Evolutionary conservation across 1,139 yeast species (phyloP).

Genomic region (Wickerhamomyces sp.): DNA sequence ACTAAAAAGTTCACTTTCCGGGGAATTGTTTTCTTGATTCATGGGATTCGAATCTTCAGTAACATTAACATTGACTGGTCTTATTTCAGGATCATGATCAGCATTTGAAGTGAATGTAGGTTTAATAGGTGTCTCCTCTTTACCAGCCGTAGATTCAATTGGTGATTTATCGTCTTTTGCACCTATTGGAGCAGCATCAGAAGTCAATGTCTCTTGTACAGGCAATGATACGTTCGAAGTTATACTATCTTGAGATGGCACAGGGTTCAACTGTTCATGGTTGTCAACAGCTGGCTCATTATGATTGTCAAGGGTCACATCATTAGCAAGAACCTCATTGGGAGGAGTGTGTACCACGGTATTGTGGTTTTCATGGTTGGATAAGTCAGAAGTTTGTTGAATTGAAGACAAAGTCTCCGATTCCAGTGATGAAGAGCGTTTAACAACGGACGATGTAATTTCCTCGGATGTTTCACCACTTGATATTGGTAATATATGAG

Average conservation of each 20-base stretch:
- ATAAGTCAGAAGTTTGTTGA: not conserved
- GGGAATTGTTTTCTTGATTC: no score
- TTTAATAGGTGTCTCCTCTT: no score
- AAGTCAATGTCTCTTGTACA: no score
- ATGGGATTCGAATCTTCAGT: not conserved
- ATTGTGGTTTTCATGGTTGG: not conserved
- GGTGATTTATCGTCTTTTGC: no score
- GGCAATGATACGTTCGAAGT: no score
- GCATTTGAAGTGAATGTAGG: no score
- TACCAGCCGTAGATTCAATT: no score
- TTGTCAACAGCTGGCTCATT: not conserved
- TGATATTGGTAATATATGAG: not conserved
- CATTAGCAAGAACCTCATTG: no score
- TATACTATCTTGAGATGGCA: no score
- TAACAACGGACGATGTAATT: not conserved
- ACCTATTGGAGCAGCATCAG: no score
- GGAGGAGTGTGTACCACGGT: not conserved
- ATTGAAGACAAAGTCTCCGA: not conserved
- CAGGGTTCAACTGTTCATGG: not conserved
- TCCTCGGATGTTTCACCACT: not conserved
- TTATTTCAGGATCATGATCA: not conserved
- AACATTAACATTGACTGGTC: not conserved
- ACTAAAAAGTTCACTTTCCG: not conserved
- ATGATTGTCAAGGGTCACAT: not conserved
- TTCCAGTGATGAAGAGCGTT: not conserved